These are phyloP conservation scores for Coemansia sp. DNA, from an alignment of 192 early-diverging fungal genomes.

Conservation along the genomic window DNA sequence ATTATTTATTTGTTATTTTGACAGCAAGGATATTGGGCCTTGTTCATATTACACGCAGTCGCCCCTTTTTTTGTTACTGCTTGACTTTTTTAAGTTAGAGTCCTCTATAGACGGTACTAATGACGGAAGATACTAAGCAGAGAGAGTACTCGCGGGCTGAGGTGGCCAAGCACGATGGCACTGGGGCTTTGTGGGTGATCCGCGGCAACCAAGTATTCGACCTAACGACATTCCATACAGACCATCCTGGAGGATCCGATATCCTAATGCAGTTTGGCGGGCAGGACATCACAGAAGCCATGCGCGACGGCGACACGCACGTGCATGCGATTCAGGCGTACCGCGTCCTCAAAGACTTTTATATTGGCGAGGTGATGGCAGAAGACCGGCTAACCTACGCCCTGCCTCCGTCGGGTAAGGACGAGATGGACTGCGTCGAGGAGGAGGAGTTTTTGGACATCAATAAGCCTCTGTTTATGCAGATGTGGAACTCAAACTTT, in stretches of 20 bases:
- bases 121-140: slow-evolving; percentile 23
- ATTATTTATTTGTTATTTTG: background rate
- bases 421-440: slow-evolving; percentile 52
- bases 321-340: slow-evolving; percentile 82
- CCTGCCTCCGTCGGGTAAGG: slow-evolving; percentile 52
- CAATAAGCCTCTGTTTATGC: slow-evolving; percentile 74
- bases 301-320: slow-evolving; percentile 77
- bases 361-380: slow-evolving; percentile 63
- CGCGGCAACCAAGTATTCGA: slow-evolving; percentile 83
- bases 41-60: background rate
- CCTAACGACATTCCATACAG: slow-evolving; percentile 79
- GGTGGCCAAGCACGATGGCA: slow-evolving; percentile 71
- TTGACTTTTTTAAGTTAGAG: background rate
- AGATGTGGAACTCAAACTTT: slow-evolving; percentile 72
- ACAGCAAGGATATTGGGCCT: background rate
- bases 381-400: slow-evolving; percentile 53
- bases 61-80: background rate
- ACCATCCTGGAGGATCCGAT: slow-evolving; percentile 94
- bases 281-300: slow-evolving; percentile 73
- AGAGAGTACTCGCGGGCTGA: slow-evolving; percentile 62
- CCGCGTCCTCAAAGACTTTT: slow-evolving; percentile 80
- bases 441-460: slow-evolving; percentile 79
- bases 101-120: background rate
- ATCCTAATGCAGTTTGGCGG: slow-evolving; percentile 85
- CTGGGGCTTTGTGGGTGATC: slow-evolving; percentile 78